phyloP scores from a whole-genome alignment of 257 asterid genomes.

The Rehmannia glutinosa region DNA sequence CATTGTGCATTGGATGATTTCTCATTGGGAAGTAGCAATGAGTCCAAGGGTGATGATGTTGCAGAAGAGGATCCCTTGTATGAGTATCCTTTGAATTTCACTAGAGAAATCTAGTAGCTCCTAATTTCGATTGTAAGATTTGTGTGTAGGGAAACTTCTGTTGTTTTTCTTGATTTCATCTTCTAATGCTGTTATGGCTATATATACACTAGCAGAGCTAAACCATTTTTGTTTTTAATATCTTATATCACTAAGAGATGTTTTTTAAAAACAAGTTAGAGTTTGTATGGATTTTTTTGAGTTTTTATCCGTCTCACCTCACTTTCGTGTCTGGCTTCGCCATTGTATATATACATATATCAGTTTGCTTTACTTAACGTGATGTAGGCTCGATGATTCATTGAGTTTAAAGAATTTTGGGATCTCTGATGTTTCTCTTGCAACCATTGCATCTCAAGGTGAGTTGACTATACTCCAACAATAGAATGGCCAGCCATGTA shows the following conservation, averaged over 20 bases:
- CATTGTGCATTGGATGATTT: slow-evolving; percentile 30
- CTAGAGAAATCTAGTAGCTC: neutral
- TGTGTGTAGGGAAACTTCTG: no score
- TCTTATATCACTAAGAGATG: no score
- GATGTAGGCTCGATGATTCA: slow-evolving; percentile 64
- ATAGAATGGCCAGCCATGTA: neutral
- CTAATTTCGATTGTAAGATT: neutral
- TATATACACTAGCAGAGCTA: no score
- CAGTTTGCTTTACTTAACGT: slow-evolving; percentile 40
- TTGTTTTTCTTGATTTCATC: no score
- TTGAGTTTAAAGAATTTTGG: slow-evolving; percentile 70
- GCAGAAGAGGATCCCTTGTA: slow-evolving; percentile 66
- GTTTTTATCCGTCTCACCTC: no score
- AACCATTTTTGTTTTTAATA: no score
- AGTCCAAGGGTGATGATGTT: slow-evolving; percentile 13
- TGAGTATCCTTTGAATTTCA: slow-evolving; percentile 35
- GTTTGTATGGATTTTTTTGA: no score
- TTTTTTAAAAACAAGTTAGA: no score
- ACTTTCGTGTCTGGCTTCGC: no score
- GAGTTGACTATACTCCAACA: slow-evolving; percentile 6
- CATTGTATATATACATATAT: neutral
- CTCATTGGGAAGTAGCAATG: slow-evolving; percentile 22
- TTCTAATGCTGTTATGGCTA: no score
- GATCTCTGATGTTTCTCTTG: slow-evolving; percentile 80
- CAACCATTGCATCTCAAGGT: slow-evolving; percentile 89